These are phyloP conservation scores for Plasmodium gaboni DNA, from an alignment of 169 alveolate genomes.

Conservation along the genomic window DNA sequence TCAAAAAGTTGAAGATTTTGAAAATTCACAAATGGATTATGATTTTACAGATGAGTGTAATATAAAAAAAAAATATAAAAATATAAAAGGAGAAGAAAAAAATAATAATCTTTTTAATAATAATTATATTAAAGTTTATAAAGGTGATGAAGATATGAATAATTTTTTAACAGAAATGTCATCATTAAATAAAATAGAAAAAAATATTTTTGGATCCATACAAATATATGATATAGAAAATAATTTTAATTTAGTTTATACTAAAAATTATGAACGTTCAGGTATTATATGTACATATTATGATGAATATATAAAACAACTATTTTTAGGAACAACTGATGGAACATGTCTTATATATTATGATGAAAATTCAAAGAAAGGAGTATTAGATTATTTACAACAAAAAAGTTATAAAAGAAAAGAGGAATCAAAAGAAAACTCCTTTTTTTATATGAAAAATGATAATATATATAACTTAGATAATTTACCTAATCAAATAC, in stretches of 20 bases:
- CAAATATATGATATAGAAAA: constrained; percentile 14
- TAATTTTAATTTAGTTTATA: constrained; percentile 22
- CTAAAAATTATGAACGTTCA: constrained; percentile 16
- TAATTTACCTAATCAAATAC: constrained; percentile 35
- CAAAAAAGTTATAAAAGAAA: constrained; percentile 25
- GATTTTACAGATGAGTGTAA: neutral
- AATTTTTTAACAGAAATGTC: constrained; percentile 44
- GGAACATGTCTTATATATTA: constrained; percentile 43
- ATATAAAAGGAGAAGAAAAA: neutral
- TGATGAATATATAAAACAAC: constrained; percentile 26
- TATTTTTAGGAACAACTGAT: constrained; percentile 59
- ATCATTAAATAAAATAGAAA: constrained; percentile 21
- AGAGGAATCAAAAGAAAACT: constrained; percentile 3
- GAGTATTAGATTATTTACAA: constrained; percentile 34
- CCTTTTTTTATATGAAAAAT: constrained; percentile 26
- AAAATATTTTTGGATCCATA: constrained; percentile 26
- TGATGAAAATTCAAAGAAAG: constrained; percentile 17
- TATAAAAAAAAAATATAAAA: constrained; percentile 3
- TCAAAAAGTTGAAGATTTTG: no score
- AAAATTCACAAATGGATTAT: no score
- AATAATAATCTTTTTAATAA: neutral
- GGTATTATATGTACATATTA: constrained; percentile 54
- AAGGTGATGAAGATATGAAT: constrained; percentile 74
- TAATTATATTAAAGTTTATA: constrained; percentile 35
- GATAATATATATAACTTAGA: constrained; percentile 51